Conservation (phyloP, 78 protist species). For the Mastigamoeba balamuthi region DNA sequence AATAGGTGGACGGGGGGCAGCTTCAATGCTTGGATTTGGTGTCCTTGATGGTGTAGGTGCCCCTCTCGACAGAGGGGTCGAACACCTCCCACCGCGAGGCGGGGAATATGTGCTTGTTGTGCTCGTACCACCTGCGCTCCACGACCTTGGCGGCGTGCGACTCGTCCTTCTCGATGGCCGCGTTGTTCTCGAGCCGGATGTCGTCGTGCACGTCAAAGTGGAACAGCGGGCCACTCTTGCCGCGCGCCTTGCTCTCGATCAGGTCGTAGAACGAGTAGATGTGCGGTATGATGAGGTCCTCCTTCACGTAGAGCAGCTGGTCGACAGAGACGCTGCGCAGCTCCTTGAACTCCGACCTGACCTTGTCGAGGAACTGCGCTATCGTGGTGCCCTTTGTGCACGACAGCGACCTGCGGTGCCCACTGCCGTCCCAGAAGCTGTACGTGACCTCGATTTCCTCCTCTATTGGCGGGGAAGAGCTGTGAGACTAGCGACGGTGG, state of each 20-base stretch:
- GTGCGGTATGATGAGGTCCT: conserved; percentile 82
- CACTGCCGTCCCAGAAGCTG: conserved; percentile 86
- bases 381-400: conserved; percentile 61
- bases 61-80: conserved; percentile 24
- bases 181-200: conserved; percentile 64
- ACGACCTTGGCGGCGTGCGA: conserved; percentile 80
- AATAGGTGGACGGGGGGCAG: no score
- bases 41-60: no score
- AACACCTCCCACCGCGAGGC: conserved; percentile 75
- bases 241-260: conserved; percentile 70
- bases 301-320: conserved; percentile 78
- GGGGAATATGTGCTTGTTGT: conserved; percentile 85
- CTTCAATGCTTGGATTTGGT: no score
- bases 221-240: conserved; percentile 83
- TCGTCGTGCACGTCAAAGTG: conserved; percentile 84
- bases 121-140: conserved; percentile 70
- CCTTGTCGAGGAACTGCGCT: conserved; percentile 41
- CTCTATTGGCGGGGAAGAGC: background rate
- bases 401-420: conserved; percentile 53
- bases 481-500: no score
- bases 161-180: conserved; percentile 78
- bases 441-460: conserved; percentile 66
- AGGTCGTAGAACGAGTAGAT: conserved; percentile 77
- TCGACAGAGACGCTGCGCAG: conserved; percentile 41
- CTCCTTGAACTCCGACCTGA: conserved; percentile 45